Evolutionary conservation across 345 rosid species (phyloP).

Genomic region (Aquilaria sinensis): DNA sequence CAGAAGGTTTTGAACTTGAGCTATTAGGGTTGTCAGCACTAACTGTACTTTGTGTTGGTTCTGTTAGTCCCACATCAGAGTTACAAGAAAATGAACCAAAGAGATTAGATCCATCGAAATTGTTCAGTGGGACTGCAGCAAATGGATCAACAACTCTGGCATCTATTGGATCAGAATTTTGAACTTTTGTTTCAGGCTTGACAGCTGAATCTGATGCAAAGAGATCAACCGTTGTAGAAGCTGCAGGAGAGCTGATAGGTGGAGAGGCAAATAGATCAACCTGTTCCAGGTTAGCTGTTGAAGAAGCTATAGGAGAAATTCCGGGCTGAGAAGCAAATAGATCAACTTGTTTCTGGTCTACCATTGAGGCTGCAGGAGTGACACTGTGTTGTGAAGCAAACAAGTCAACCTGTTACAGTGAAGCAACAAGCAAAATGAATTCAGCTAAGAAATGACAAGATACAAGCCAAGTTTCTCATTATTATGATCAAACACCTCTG

Average conservation of each 20-base stretch:
- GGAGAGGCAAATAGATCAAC: constrained; percentile 46
- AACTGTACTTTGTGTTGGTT: constrained; percentile 31
- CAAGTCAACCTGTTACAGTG: constrained; percentile 29
- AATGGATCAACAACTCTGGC: constrained; percentile 65
- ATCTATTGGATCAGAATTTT: constrained; percentile 27
- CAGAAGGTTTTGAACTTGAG: constrained; percentile 32
- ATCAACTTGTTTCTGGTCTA: constrained; percentile 39
- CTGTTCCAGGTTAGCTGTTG: constrained; percentile 51
- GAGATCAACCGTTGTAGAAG: constrained; percentile 59
- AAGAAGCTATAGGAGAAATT: constrained; percentile 40
- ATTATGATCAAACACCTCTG: too few relatives aligned
- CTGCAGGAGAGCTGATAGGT: constrained; percentile 38
- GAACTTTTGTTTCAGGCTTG: constrained; percentile 42
- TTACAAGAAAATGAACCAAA: constrained; percentile 73
- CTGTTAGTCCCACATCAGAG: constrained; percentile 38
- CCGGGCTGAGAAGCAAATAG: constrained; percentile 40
- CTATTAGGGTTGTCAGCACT: constrained; percentile 32
- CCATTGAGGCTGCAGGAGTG: constrained; percentile 44
- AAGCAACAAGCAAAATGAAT: background rate
- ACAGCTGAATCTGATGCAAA: constrained; percentile 44
- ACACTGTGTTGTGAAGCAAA: constrained; percentile 38
- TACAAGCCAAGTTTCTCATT: constrained; percentile 6
- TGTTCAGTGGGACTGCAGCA: constrained; percentile 72
- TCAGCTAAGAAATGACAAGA: constrained; percentile 9
- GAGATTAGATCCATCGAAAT: constrained; percentile 78